Base-by-base conservation (phyloP, 768 basidiomycete species). In the Lactifluus subvellereus region DNA sequence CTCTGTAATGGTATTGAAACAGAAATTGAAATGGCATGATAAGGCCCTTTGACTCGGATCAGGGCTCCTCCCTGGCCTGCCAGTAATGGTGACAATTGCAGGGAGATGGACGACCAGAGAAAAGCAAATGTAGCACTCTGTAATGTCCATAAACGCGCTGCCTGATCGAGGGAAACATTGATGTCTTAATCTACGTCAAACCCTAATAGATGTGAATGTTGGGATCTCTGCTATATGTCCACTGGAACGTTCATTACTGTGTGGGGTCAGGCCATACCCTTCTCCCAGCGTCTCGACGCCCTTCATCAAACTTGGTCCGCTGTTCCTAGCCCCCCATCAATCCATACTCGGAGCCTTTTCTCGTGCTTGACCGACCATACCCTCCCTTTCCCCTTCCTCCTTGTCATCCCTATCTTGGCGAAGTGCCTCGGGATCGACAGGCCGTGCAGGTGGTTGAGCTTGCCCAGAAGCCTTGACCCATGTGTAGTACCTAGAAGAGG, bases 401-500 rank as follows among this genome's bases (percentile, higher is more conserved):
- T 71, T 68, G 59, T 54, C 27, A 35, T 57, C 68, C 54, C 59
- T 67, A 16, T 69, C 70, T 47, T 56, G 64, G 7, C 68, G 68
- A n/a, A 69, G 64, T 7, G 76, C 72, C 65, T 80, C 80, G 27
- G 79, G 65, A 66, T 82, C 80, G 62, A 73, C 69, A 20, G 71
- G 72, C 33, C 69, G 72, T 35, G 71, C 64, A 22, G 74, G 69
- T 61, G 60, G 55, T 40, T 54, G 70, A 9, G 70, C 63, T 16
- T 69, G 63, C 59, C 77, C 76, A 5, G 71, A 67, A 40, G 77
- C 71, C 71, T 80, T 80, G 59, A 77, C 69, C 84, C 83, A 84
- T 16, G 84, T 85, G 72, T 85, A 87, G 68, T 77, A 82, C 74
- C 80, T 82, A 43, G 57, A 64, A 69, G 38, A 69, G 32, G 11